Conservation (phyloP, 306 rosid species). For the Canavalia gladiata region DNA sequence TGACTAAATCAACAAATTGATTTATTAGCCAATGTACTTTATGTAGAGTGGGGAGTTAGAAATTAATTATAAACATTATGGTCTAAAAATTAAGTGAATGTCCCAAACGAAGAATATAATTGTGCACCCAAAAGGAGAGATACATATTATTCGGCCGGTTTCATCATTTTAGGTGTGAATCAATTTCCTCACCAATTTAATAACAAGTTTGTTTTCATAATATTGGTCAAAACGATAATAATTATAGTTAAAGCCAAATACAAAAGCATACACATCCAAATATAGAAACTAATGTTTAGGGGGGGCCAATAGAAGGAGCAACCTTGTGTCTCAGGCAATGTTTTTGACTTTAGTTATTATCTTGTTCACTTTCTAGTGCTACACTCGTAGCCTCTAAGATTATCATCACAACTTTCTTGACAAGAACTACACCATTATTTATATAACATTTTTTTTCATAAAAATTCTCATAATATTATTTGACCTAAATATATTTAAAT, state of each 20-base stretch:
- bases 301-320: not conserved
- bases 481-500: too few species aligned
- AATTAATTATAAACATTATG: not conserved
- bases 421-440: not conserved
- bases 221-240: not conserved
- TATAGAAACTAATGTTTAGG: not conserved
- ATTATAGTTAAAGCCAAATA: not conserved
- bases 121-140: not conserved
- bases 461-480: too few species aligned
- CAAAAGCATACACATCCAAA: not conserved
- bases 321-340: too few species aligned
- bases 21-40: too few species aligned
- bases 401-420: slow-evolving; percentile 27
- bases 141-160: slow-evolving; percentile 22
- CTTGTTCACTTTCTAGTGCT: not conserved
- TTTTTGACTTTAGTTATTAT: not conserved
- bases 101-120: not conserved
- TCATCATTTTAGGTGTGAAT: slow-evolving; percentile 7
- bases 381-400: not conserved
- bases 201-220: not conserved
- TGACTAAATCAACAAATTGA: not conserved
- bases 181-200: not conserved
- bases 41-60: not conserved
- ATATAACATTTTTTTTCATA: too few species aligned
- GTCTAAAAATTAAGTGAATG: not conserved